These are phyloP conservation scores for Glaciozyma martinii DNA, from an alignment of 768 basidiomycete genomes.

Conservation along the genomic window DNA sequence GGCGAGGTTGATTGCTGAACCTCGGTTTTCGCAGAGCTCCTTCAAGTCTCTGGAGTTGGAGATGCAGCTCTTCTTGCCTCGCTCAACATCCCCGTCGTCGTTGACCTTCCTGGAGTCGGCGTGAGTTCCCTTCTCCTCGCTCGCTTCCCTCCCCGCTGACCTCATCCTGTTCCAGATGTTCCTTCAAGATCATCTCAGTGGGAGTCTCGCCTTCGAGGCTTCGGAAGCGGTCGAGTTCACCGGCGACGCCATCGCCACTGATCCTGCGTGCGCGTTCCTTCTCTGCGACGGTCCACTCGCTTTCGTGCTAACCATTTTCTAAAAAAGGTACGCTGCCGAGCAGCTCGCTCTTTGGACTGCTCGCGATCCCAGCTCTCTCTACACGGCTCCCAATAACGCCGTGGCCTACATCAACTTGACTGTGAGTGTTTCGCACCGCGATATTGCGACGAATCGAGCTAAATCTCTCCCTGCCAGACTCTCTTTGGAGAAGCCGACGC, in stretches of 20 bases:
- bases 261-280: neutral
- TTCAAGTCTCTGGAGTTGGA: slow-evolving; percentile 46
- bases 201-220: too few relatives aligned
- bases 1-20: neutral
- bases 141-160: slow-evolving; percentile 27
- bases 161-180: too few relatives aligned
- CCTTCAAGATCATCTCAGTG: too few relatives aligned
- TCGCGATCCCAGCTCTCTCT: slow-evolving; percentile 26
- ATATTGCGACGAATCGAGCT: too few relatives aligned
- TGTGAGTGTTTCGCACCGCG: too few relatives aligned
- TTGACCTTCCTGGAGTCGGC: slow-evolving; percentile 46
- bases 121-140: slow-evolving; percentile 10
- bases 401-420: slow-evolving; percentile 55
- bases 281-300: slow-evolving; percentile 22
- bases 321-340: slow-evolving; percentile 19
- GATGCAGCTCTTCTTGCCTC: slow-evolving; percentile 37
- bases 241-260: too few relatives aligned
- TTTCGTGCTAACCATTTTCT: slow-evolving; percentile 5
- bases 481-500: slow-evolving; percentile 47
- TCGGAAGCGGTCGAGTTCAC: too few relatives aligned
- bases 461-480: slow-evolving; percentile 34
- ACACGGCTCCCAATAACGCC: slow-evolving; percentile 56
- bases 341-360: slow-evolving; percentile 29
- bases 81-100: slow-evolving; percentile 37
- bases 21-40: slow-evolving; percentile 35